A percentile compares a stretch with the other conserved stretches of the same genome.
Evolutionary conservation across 2,329 filamentous ascomycete genomes (phyloP).

Genomic region (Decorospora gaudefroyi): DNA sequence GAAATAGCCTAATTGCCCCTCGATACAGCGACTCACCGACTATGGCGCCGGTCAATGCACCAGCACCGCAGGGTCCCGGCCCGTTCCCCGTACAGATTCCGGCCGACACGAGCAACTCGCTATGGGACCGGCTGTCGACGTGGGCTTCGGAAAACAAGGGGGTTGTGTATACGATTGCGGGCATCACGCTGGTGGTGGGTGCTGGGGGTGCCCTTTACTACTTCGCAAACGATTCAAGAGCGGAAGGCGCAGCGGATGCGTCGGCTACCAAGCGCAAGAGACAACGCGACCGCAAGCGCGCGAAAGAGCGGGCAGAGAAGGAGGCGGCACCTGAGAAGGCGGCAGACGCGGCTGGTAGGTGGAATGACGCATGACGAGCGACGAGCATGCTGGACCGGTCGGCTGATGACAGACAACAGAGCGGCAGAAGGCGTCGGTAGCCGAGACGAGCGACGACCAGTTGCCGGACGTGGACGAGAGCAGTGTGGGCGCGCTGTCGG

Average conservation of each 20-base stretch:
- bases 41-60: constrained; percentile 41
- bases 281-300: constrained; percentile 88
- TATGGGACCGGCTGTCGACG: constrained; percentile 86
- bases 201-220: constrained; percentile 94
- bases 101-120: constrained; percentile 57
- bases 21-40: constrained; percentile 11
- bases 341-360: constrained; percentile 39
- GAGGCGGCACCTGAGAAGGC: constrained; percentile 53
- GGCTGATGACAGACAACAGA: constrained; percentile 41
- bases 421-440: constrained; percentile 44
- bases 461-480: constrained; percentile 56
- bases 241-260: constrained; percentile 42
- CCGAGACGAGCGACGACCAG: constrained; percentile 51
- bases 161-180: constrained; percentile 92
- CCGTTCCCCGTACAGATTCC: constrained; percentile 47
- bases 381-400: no score
- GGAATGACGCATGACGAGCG: background rate
- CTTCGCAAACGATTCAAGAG: constrained; percentile 60
- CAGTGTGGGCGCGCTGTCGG: constrained; percentile 51
- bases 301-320: constrained; percentile 68
- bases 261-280: constrained; percentile 67
- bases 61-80: constrained; percentile 39
- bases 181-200: constrained; percentile 87
- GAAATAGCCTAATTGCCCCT: constrained; percentile 8
- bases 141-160: constrained; percentile 98